Evolutionary conservation across 148 eudicot species (phyloP), one percentile per base, ranked within the genome.

Genomic region (Suaeda aralocaspica): DNA sequence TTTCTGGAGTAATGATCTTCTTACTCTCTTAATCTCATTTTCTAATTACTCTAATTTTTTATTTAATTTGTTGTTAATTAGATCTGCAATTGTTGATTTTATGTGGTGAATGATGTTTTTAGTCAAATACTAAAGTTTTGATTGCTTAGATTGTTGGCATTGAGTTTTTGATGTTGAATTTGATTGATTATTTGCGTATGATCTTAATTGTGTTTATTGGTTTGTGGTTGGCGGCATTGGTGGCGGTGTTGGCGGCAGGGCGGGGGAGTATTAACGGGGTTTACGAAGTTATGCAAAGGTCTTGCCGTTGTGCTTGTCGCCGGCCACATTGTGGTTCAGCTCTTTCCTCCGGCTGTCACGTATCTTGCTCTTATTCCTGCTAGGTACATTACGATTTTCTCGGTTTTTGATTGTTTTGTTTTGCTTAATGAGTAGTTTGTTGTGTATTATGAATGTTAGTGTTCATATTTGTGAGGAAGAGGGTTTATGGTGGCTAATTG

Each of bases 351-450:
- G 25, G 81, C 88, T 6, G 76, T 88, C 60, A 64, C 78, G 49
- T 93, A 87, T 78, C 90, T 93, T 55, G 96, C 96, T 22, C 90
- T 93, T 25, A 88, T 93, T 62, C 98, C 98, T 74, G 95, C 95
- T 57, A 90, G 88, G 98, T 90, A 78, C 19, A 72, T 24, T 67
- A 24, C 18, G 42, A 2, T 21, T 3, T 66, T 12, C n/a, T 71
- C 9, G 18, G 14, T 50, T 15, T 49, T 24, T 8, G 15, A 5
- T 62, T 26, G 22, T 1, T 25, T 8, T 26, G 16, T 21, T 51
- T 19, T 33, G 9, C 7, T 19, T 63, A 9, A 12, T 12, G 18
- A 1, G 24, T 41, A 19, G 22, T 39, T 12, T 61, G n/a, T n/a
- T n/a, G n/a, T n/a, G 22, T 28, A 36, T 29, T 13, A 14, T 46